phyloP scores from a whole-genome alignment of 2,329 filamentous ascomycete species.

The Aspergillus pseudonomiae region DNA sequence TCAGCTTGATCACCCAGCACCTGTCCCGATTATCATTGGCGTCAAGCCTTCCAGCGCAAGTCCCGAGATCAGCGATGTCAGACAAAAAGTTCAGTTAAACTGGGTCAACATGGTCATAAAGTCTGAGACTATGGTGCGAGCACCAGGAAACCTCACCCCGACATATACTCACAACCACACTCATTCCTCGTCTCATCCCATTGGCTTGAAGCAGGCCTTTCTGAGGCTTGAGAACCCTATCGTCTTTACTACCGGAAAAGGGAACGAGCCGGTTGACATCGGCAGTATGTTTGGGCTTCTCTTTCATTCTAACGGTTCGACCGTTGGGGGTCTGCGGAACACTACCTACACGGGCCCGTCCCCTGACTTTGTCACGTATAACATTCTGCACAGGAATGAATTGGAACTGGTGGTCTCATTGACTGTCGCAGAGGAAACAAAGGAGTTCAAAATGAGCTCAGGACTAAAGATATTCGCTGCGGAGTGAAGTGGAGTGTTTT shows the following conservation, averaged over 20 bases:
- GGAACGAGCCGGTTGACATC: slow-evolving; percentile 16
- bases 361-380: slow-evolving; percentile 24
- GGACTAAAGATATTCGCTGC: neutral
- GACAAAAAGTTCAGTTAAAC: slow-evolving; percentile 17
- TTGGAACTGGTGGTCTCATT: slow-evolving; percentile 16
- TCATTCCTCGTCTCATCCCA: neutral
- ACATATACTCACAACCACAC: neutral
- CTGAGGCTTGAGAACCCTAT: slow-evolving; percentile 13
- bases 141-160: slow-evolving; percentile 10
- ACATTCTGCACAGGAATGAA: slow-evolving; percentile 16
- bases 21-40: slow-evolving; percentile 18
- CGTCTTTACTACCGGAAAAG: slow-evolving; percentile 11
- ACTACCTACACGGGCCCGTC: neutral
- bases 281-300: slow-evolving; percentile 20
- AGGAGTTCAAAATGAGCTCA: neutral
- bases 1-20: slow-evolving; percentile 17
- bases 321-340: slow-evolving; percentile 2
- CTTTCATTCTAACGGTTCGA: slow-evolving; percentile 14
- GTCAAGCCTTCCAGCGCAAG: slow-evolving; percentile 15
- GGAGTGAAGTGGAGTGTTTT: neutral
- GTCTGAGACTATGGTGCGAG: slow-evolving; percentile 13
- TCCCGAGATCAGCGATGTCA: slow-evolving; percentile 15
- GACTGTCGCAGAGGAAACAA: slow-evolving; percentile 10
- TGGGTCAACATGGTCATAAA: slow-evolving; percentile 18
- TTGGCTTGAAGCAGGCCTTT: slow-evolving; percentile 14